phyloP scores from a whole-genome alignment of 768 basidiomycete species.

The Trametes cubensis region DNA sequence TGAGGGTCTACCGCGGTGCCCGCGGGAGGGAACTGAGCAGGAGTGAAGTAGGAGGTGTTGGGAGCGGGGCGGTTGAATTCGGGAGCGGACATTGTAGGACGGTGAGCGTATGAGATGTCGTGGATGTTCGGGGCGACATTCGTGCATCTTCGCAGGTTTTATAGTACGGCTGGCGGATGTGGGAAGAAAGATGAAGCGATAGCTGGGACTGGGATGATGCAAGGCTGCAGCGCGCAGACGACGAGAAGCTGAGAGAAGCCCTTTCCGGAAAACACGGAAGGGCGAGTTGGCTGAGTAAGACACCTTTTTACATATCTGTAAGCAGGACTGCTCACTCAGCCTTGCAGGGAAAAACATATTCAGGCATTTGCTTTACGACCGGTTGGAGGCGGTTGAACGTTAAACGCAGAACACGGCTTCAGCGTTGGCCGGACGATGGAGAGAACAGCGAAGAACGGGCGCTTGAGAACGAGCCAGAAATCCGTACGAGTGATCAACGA shows the following conservation, averaged over 20 bases:
- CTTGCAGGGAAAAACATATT: background rate
- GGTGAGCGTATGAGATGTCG: background rate
- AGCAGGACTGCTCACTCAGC: conserved; percentile 1
- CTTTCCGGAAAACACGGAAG: background rate
- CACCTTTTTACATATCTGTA: background rate
- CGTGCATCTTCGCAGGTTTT: background rate
- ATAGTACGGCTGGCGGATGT: background rate
- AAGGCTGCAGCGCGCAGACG: background rate
- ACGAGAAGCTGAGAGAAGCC: background rate
- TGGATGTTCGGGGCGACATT: background rate
- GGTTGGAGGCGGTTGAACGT: background rate
- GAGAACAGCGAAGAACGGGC: too few species aligned
- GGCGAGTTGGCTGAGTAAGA: conserved; percentile 5
- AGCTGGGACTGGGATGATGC: background rate
- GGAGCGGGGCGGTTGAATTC: conserved; percentile 44
- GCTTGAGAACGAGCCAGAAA: too few species aligned
- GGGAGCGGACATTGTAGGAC: background rate
- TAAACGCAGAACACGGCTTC: background rate
- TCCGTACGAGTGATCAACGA: too few species aligned
- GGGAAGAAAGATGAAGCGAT: too few species aligned
- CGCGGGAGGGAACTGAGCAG: conserved; percentile 46
- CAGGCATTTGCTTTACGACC: background rate
- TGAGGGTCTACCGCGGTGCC: conserved; percentile 49
- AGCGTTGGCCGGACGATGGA: too few species aligned
- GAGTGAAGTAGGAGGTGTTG: conserved; percentile 49